Evolutionary conservation across 371 early-diverging fungal species (phyloP).

Genomic region (Mortierella sp.): DNA sequence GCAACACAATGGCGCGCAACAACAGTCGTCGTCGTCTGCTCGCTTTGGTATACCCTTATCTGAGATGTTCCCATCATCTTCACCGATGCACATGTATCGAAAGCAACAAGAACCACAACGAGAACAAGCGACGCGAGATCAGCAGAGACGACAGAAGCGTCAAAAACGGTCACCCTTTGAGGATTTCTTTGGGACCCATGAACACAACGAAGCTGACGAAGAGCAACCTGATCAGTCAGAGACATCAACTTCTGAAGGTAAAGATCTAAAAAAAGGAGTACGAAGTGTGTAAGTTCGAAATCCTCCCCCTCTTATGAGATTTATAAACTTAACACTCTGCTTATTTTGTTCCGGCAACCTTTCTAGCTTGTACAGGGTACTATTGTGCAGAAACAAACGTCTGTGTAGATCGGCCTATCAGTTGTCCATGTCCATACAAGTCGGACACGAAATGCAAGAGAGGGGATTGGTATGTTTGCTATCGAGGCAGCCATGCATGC

Average conservation of each 20-base stretch:
- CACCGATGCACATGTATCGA: slow-evolving; percentile 9
- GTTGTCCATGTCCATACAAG: slow-evolving; percentile 37
- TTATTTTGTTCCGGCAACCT: not conserved
- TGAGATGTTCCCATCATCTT: slow-evolving; percentile 5
- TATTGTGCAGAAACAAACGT: slow-evolving; percentile 26
- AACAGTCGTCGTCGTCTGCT: too few relatives aligned
- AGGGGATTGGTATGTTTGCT: slow-evolving; percentile 48
- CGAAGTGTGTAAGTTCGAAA: not conserved
- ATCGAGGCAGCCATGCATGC: slow-evolving; percentile 24
- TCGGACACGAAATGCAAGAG: slow-evolving; percentile 36
- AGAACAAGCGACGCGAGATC: slow-evolving; percentile 2
- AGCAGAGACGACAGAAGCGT: not conserved
- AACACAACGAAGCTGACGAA: not conserved
- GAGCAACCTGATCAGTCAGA: slow-evolving; percentile 4
- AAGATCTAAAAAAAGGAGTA: not conserved
- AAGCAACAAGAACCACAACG: slow-evolving; percentile 5
- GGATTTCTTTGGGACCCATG: slow-evolving; percentile 22
- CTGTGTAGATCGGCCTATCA: slow-evolving; percentile 35
- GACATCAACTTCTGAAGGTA: slow-evolving; percentile 2
- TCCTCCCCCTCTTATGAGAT: not conserved
- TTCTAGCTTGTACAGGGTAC: slow-evolving; percentile 15
- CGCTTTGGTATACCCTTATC: too few relatives aligned
- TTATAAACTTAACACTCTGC: not conserved
- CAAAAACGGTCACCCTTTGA: slow-evolving; percentile 30
- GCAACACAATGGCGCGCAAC: too few relatives aligned